These are phyloP conservation scores for Calycina marina DNA, from an alignment of 2,329 filamentous ascomycete genomes.

Conservation along the genomic window DNA sequence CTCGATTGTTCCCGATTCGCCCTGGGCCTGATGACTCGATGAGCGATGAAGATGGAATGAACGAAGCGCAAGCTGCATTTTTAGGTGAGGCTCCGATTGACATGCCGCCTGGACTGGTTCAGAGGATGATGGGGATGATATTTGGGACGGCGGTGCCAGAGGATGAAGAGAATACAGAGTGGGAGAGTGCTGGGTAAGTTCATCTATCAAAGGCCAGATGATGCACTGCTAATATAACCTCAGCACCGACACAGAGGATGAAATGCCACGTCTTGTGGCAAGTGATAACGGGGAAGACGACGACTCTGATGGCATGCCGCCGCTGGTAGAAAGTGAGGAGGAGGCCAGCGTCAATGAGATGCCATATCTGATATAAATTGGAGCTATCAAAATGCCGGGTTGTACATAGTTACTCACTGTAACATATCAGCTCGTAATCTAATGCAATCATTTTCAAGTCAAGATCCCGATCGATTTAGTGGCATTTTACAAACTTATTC, in stretches of 20 bases:
- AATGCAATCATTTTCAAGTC: no score
- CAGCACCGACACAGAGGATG: conserved; percentile 5
- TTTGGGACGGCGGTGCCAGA: neutral
- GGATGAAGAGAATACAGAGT: neutral
- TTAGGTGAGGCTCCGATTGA: neutral
- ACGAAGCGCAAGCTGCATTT: neutral
- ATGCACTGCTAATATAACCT: neutral
- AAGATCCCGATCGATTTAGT: no score
- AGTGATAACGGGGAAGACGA: neutral
- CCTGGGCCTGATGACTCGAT: neutral
- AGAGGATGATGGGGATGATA: neutral
- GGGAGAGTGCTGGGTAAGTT: neutral
- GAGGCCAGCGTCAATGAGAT: neutral
- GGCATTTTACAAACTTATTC: no score
- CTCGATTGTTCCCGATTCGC: neutral
- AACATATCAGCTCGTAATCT: no score
- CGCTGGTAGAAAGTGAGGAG: neutral
- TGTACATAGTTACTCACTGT: no score
- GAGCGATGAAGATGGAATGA: no score
- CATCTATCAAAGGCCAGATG: neutral
- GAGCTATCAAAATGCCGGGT: neutral
- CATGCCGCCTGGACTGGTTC: neutral
- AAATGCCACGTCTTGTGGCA: neutral
- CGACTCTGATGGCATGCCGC: neutral
- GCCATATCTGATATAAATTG: neutral